Base-by-base conservation (phyloP, 2,329 filamentous ascomycete genomes). In the Emergomyces orientalis region DNA sequence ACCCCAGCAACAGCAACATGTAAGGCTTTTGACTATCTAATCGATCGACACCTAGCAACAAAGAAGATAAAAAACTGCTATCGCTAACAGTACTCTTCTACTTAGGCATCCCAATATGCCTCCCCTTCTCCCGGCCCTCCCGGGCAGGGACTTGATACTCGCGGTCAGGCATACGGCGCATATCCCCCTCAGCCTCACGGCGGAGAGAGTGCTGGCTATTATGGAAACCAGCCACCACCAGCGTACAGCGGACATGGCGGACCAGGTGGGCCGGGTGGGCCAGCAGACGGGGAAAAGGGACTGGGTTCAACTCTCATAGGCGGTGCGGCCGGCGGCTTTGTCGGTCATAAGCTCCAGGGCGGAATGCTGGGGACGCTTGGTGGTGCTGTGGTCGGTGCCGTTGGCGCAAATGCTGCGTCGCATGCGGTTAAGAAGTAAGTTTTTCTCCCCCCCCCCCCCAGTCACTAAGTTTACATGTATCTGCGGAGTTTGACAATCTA, bases 291-390 rank as follows among this genome's bases (percentile, higher is more conserved):
- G 9, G 74, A 75, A 27, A 75, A 70, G 52, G 72, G 73, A 22
- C 64, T 77, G 13, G 74, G 72, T 1, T 71, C 75, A 13, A 73
- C 74, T 2, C 63, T 76, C 11, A 58, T 76, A 37, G 76, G 76
- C 30, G 74, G 71, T 45, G 73, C 73, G 0, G 74, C 71, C 3
- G 76, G 76, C 57, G 75, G 73, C 1, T 70, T 74, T 57, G 52
- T 73, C 2, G 73, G 73, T 8, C 71, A 75, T 54, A 73, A 75
- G 56, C 56, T 75, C n/a, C 73, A 73, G 3, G 72, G 71, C 17
- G 74, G 72, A 7, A 49, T 69, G 8, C 54, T 77, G 41, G 72
- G 71, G 2, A 73, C 71, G 0, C 65, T 72, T 1, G 75, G 72
- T 7, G 75, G 74, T 49, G 69, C 71, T 25, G 63, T 75, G 43